Evolutionary conservation across 176 grass and related monocot genomes (phyloP).

Genomic region (Zoysia pacifica): DNA sequence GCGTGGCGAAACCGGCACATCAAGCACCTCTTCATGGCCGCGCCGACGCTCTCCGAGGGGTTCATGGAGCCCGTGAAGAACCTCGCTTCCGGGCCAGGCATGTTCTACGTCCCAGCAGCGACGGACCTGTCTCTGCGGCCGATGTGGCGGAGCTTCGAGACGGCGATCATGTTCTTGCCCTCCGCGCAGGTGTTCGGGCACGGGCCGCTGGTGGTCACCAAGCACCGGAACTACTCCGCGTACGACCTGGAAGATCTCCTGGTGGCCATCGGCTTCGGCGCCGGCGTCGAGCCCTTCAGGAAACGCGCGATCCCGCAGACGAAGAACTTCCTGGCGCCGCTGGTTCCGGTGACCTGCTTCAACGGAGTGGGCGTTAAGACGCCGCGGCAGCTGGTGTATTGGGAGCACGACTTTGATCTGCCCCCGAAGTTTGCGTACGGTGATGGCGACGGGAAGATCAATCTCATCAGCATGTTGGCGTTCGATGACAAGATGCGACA

Average conservation of each 20-base stretch:
- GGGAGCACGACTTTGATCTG: not conserved
- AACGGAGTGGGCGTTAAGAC: not conserved
- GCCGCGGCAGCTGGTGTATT: not conserved
- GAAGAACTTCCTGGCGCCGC: not conserved
- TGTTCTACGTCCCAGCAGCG: not conserved
- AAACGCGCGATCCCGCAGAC: not conserved
- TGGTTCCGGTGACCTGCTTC: constrained; percentile 7
- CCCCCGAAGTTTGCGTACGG: not conserved
- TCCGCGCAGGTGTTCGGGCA: not conserved
- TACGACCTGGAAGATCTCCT: not conserved
- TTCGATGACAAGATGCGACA: not conserved
- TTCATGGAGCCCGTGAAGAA: not conserved
- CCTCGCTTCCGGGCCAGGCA: not conserved
- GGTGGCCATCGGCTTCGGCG: not conserved
- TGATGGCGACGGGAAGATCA: constrained; percentile 6
- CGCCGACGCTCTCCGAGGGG: not conserved
- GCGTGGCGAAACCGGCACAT: not conserved
- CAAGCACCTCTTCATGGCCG: not conserved
- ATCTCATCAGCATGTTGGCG: not conserved
- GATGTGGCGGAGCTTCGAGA: constrained; percentile 7
- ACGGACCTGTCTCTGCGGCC: not conserved
- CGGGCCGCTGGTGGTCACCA: not conserved
- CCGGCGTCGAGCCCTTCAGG: not conserved
- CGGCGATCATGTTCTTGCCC: not conserved
- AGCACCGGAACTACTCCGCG: not conserved